Percentiles rank a stretch among this genome's conserved stretches.
These are phyloP conservation scores for Arthrinium puccinioides DNA, from an alignment of 2,329 filamentous ascomycete species.

Conservation along the genomic window DNA sequence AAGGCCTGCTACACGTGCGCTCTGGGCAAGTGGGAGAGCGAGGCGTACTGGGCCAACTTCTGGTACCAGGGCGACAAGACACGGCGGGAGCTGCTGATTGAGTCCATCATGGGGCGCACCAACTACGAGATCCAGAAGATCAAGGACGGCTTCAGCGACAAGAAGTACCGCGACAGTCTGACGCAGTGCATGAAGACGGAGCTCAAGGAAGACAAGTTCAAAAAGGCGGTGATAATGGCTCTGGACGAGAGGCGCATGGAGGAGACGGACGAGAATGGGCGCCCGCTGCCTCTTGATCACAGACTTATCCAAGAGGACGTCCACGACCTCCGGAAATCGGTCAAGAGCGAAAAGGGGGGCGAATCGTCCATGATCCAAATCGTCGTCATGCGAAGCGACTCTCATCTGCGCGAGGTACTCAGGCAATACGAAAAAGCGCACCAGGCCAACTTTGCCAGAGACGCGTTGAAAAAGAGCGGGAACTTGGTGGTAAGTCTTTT, in stretches of 20 bases:
- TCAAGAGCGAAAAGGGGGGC: slow-evolving; percentile 70
- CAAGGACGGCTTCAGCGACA: slow-evolving; percentile 83
- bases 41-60: slow-evolving; percentile 97
- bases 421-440: slow-evolving; percentile 68
- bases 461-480: slow-evolving; percentile 79
- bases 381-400: slow-evolving; percentile 71
- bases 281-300: slow-evolving; percentile 48
- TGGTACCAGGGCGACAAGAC: slow-evolving; percentile 90
- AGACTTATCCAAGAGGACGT: slow-evolving; percentile 64
- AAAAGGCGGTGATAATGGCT: slow-evolving; percentile 75
- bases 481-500: slow-evolving; percentile 76
- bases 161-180: slow-evolving; percentile 79
- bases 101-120: slow-evolving; percentile 81
- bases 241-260: slow-evolving; percentile 81
- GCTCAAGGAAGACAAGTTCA: slow-evolving; percentile 93
- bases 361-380: slow-evolving; percentile 84
- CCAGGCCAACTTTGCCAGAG: slow-evolving; percentile 75
- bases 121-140: slow-evolving; percentile 84
- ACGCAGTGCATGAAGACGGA: slow-evolving; percentile 85
- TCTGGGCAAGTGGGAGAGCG: slow-evolving; percentile 82
- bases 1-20: slow-evolving; percentile 89
- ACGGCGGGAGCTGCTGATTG: slow-evolving; percentile 82
- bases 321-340: slow-evolving; percentile 57
- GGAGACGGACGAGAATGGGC: slow-evolving; percentile 62
- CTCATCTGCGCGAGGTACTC: slow-evolving; percentile 74